phyloP scores from a whole-genome alignment of 305 asterid genomes.

The Fraxinus velutina region DNA sequence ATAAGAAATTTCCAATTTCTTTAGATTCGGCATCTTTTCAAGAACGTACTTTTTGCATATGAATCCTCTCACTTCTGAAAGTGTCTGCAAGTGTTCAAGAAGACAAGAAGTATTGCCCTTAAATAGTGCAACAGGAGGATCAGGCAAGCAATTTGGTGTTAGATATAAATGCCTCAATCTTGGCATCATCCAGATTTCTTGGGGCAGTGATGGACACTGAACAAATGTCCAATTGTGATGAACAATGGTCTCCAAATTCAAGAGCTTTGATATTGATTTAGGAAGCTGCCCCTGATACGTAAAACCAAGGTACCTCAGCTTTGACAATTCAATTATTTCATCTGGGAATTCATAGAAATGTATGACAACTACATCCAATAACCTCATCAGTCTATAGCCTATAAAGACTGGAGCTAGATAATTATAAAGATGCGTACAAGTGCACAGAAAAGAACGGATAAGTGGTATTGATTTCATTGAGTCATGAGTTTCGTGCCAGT shows the following conservation, averaged over 20 bases:
- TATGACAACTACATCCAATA: background rate
- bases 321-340: background rate
- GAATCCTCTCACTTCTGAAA: background rate
- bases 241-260: slow-evolving; percentile 8
- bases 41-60: background rate
- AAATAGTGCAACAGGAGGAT: background rate
- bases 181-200: background rate
- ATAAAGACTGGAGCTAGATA: background rate
- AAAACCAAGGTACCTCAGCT: slow-evolving; percentile 14
- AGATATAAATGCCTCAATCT: background rate
- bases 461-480: background rate
- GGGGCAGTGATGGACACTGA: background rate
- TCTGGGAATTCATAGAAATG: background rate
- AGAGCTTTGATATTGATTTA: slow-evolving; percentile 3
- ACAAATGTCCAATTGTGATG: background rate
- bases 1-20: slow-evolving; percentile 2
- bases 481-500: background rate
- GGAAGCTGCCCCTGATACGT: background rate
- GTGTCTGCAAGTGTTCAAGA: background rate
- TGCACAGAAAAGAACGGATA: background rate
- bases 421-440: background rate
- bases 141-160: background rate
- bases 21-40: slow-evolving; percentile 6
- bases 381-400: background rate
- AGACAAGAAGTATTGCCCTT: background rate